A percentile compares a stretch with the other conserved stretches of the same genome.
These are phyloP conservation scores for Ramularia collo-cygni DNA, from an alignment of 2,329 filamentous ascomycete species.

Conservation along the genomic window DNA sequence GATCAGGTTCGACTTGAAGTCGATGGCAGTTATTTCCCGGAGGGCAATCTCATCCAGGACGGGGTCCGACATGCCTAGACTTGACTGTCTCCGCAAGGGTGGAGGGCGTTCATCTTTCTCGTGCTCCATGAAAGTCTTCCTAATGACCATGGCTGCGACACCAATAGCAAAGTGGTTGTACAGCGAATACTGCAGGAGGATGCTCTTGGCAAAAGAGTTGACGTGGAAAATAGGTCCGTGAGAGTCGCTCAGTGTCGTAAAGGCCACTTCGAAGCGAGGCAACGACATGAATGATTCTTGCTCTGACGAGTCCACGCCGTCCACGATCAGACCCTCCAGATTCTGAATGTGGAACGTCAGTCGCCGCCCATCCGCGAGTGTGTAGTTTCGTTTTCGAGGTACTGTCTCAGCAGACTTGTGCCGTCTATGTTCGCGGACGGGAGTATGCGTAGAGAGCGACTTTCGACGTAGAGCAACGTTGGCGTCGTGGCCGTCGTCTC, in stretches of 20 bases:
- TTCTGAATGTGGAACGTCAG: conserved; percentile 74
- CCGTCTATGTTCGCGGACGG: background rate
- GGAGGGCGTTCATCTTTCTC: conserved; percentile 13
- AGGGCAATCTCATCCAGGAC: conserved; percentile 26
- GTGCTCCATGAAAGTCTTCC: conserved; percentile 35
- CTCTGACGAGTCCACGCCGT: conserved; percentile 77
- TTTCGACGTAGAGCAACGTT: conserved; percentile 52
- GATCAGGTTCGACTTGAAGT: conserved; percentile 72
- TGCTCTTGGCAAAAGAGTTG: conserved; percentile 69
- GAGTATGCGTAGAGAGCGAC: conserved; percentile 51
- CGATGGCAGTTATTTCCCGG: conserved; percentile 68
- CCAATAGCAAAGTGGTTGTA: conserved; percentile 88
- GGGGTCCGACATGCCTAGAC: conserved; percentile 19
- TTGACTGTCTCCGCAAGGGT: conserved; percentile 12
- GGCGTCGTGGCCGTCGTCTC: conserved; percentile 46
- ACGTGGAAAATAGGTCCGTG: conserved; percentile 85
- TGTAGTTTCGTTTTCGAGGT: conserved; percentile 42
- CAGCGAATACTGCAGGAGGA: conserved; percentile 83
- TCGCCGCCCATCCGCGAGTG: conserved; percentile 66
- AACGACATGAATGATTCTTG: conserved; percentile 78
- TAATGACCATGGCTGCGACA: conserved; percentile 68
- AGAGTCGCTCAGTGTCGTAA: conserved; percentile 77
- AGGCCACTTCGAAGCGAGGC: conserved; percentile 77
- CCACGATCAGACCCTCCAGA: conserved; percentile 84
- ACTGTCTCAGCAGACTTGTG: conserved; percentile 29